Conservation (phyloP, 192 early-diverging fungal genomes). For the Umbelopsis sp. region DNA sequence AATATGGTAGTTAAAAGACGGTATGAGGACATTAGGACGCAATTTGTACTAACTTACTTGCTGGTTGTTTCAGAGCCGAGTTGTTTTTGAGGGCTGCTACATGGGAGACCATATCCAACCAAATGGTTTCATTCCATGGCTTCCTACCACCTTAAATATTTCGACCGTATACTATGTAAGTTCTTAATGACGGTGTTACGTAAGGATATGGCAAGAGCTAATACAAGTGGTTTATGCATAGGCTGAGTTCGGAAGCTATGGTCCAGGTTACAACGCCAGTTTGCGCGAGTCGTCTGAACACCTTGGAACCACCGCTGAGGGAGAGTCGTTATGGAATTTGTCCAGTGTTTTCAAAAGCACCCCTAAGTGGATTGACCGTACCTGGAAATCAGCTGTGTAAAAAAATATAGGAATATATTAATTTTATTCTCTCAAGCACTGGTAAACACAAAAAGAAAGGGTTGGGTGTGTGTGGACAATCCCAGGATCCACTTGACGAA, state of each 20-base stretch:
- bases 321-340: constrained; percentile 1
- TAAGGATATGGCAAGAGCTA: neutral
- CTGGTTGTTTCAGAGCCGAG: too few relatives aligned
- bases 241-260: constrained; percentile 22
- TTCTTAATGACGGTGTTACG: neutral
- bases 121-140: constrained; percentile 8
- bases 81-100: constrained; percentile 14
- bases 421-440: too few relatives aligned
- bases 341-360: constrained; percentile 2
- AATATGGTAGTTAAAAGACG: neutral
- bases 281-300: constrained; percentile 8
- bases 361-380: constrained; percentile 10
- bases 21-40: too few relatives aligned
- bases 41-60: too few relatives aligned
- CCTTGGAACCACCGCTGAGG: constrained; percentile 14
- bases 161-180: constrained; percentile 1
- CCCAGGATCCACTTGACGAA: too few relatives aligned
- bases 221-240: neutral
- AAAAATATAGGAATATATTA: too few relatives aligned
- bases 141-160: constrained; percentile 8
- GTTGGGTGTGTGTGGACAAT: too few relatives aligned
- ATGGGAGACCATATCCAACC: constrained; percentile 9
- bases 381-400: constrained; percentile 11
- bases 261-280: constrained; percentile 15
- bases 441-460: too few relatives aligned